Evolutionary conservation across 148 eudicot species (phyloP).

Genomic region (Cornus kousa): DNA sequence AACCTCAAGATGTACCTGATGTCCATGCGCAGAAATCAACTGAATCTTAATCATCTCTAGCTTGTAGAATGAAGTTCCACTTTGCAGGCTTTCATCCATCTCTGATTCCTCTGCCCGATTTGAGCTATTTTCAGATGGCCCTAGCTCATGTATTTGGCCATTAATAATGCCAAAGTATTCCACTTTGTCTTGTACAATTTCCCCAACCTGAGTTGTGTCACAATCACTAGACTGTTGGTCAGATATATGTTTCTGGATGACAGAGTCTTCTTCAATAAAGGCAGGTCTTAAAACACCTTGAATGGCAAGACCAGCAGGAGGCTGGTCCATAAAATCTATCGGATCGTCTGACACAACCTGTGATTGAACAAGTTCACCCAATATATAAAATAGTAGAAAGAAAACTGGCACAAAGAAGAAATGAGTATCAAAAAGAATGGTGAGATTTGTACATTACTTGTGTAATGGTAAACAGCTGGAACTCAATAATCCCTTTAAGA

Average conservation of each 20-base stretch:
- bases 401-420: constrained; percentile 6
- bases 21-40: constrained; percentile 68
- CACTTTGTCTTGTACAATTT: constrained; percentile 33
- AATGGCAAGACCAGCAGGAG: constrained; percentile 80
- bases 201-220: constrained; percentile 29
- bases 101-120: constrained; percentile 50
- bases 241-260: constrained; percentile 55
- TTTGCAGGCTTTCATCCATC: constrained; percentile 50
- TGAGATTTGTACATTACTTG: background rate
- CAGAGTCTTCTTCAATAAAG: constrained; percentile 73
- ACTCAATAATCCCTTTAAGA: background rate
- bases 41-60: constrained; percentile 81
- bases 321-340: constrained; percentile 81
- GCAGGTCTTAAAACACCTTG: constrained; percentile 89
- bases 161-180: constrained; percentile 50
- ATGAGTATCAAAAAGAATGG: background rate
- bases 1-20: constrained; percentile 50
- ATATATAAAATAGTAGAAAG: background rate
- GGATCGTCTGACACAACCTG: constrained; percentile 78
- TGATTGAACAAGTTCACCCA: constrained; percentile 13
- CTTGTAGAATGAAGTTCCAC: constrained; percentile 86
- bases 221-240: constrained; percentile 28
- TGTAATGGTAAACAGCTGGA: background rate
- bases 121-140: constrained; percentile 47
- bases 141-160: constrained; percentile 51